Evolutionary conservation across 2,329 filamentous ascomycete species (phyloP), one percentile per base, ranked within the genome.

Genomic region (Zasmidium citrigriseum): DNA sequence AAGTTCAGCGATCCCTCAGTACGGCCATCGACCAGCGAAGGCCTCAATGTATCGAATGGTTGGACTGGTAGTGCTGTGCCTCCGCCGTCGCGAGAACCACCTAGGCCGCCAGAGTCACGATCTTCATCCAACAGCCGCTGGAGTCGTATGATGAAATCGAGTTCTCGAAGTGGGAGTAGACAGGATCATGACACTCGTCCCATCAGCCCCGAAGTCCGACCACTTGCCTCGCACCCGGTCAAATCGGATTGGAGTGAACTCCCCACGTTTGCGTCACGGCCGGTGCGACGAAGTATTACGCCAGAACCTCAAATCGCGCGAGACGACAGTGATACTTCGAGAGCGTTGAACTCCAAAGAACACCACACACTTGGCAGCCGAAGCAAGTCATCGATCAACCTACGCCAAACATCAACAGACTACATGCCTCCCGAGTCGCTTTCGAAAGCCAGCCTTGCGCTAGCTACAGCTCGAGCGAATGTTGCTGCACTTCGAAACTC

Each of bases 381-480:
- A 16, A 41, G 4, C 21, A 27, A 25, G 18, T 45, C 47, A 23
- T 16, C 18, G 12, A 14, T 14, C 12, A 34, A 14, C 12, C 10
- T 14, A 18, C 10, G 21, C 18, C 20, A n/a, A 23, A 14, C 45
- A n/a, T 10, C 20, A 7, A 20, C 29, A n/a, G 56, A 54, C 24
- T 23, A 21, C 16, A 29, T 48, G 16, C n/a, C 23, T 2, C n/a
- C 54, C 14, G 49, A 47, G 16, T 41, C 54, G 10, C 22, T 52
- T 25, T 50, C 52, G 21, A 55, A 48, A 25, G 48, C 51, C 29
- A 21, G 34, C 29, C 51, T 58, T 24, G 60, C 64, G 18, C 52
- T 66, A 16, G 60, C 60, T 20, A 58, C 59, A 11, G 64, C 64
- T 5, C 45, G 62, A 58, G 64, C 64, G 14, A 63, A 63, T 54